A percentile compares a stretch with the other conserved stretches of the same genome.
Conservation (phyloP, 345 rosid species). For the Firmiana major region DNA sequence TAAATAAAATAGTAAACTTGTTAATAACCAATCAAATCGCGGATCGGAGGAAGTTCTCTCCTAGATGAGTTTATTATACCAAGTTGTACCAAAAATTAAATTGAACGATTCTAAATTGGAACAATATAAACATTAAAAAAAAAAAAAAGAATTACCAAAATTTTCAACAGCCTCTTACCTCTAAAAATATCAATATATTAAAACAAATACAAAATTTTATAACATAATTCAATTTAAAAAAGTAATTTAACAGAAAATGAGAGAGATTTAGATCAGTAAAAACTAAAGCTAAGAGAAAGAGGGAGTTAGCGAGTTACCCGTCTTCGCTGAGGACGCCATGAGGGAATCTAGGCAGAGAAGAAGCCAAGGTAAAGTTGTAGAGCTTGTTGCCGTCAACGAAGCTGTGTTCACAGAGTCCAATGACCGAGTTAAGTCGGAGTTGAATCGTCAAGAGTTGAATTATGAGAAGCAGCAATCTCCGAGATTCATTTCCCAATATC, state of each 20-base stretch:
- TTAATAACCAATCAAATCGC: not conserved
- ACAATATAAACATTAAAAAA: too few species aligned
- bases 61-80: not conserved
- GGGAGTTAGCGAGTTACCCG: conserved; percentile 48
- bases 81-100: not conserved
- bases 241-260: not conserved
- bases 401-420: conserved; percentile 56
- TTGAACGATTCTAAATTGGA: not conserved
- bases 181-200: not conserved
- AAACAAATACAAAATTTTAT: not conserved
- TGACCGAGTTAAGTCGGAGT: conserved; percentile 32
- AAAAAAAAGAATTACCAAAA: not conserved
- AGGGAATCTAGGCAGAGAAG: conserved; percentile 61
- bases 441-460: conserved; percentile 26
- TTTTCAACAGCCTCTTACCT: not conserved
- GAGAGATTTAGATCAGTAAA: conserved; percentile 20
- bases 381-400: conserved; percentile 42
- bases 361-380: conserved; percentile 65
- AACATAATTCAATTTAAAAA: not conserved
- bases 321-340: conserved; percentile 96
- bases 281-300: not conserved
- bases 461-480: conserved; percentile 27
- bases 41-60: not conserved
- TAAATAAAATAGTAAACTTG: not conserved
- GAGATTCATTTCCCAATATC: conserved; percentile 19